phyloP scores from a whole-genome alignment of 768 basidiomycete genomes.

The Phanerochaete carnosa region DNA sequence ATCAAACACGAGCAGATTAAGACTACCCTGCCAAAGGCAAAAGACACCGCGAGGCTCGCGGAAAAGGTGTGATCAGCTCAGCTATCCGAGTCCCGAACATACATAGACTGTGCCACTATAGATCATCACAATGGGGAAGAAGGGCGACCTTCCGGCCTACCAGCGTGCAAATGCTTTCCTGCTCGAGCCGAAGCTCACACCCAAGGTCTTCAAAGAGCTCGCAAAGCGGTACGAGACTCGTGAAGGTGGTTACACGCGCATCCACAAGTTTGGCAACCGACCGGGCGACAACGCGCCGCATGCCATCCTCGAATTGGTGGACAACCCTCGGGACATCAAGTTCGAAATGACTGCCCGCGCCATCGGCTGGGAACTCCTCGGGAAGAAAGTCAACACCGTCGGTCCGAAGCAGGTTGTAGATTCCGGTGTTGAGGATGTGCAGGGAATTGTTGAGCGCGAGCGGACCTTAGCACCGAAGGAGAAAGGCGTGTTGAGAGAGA shows the following conservation, averaged over 20 bases:
- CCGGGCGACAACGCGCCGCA: conserved; percentile 90
- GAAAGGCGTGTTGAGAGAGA: conserved; percentile 48
- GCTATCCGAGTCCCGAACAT: background rate
- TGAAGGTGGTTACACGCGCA: conserved; percentile 93
- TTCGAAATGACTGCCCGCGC: conserved; percentile 87
- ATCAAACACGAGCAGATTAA: conserved; percentile 94
- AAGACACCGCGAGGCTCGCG: conserved; percentile 85
- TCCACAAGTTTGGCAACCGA: conserved; percentile 88
- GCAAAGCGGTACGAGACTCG: conserved; percentile 77
- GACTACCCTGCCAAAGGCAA: conserved; percentile 94
- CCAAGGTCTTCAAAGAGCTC: conserved; percentile 82
- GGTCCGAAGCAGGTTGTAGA: conserved; percentile 48
- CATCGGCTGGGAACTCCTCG: conserved; percentile 79
- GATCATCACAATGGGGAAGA: conserved; percentile 94
- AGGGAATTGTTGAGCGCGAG: conserved; percentile 48
- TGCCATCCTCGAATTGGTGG: conserved; percentile 92
- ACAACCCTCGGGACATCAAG: conserved; percentile 85
- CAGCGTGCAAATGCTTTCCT: conserved; percentile 76
- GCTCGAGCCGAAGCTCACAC: conserved; percentile 63
- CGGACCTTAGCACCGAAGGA: conserved; percentile 34
- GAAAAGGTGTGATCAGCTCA: conserved; percentile 65
- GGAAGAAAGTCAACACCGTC: conserved; percentile 45
- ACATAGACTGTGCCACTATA: conserved; percentile 24
- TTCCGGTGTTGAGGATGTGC: conserved; percentile 43
- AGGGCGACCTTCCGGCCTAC: conserved; percentile 67